Evolutionary conservation across 345 rosid genomes (phyloP).

Genomic region (Atalantia buxifolia): DNA sequence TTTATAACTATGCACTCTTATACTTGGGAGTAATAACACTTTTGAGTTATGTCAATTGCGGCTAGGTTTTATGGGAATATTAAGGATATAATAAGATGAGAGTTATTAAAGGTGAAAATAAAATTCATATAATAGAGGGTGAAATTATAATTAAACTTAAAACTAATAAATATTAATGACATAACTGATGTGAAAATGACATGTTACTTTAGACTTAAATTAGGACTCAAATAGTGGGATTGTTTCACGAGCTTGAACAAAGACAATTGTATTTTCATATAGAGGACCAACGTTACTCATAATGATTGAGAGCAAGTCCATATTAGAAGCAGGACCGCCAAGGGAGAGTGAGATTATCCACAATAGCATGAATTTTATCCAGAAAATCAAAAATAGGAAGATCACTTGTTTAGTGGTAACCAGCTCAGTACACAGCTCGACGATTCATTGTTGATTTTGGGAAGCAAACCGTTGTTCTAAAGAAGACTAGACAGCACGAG

Average conservation of each 20-base stretch:
- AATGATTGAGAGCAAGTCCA: background rate
- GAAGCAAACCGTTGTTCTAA: background rate
- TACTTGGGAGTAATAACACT: fast-evolving
- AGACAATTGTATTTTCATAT: too few relatives aligned
- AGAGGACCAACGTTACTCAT: background rate
- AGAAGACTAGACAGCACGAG: background rate
- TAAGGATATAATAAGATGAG: fast-evolving
- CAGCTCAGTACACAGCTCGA: background rate
- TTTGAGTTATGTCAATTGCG: too few relatives aligned
- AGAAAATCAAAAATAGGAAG: too few relatives aligned
- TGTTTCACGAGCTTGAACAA: too few relatives aligned
- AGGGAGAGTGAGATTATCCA: background rate
- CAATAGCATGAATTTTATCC: background rate
- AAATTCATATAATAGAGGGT: too few relatives aligned
- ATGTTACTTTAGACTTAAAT: too few relatives aligned
- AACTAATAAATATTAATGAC: too few relatives aligned
- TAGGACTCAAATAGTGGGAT: fast-evolving
- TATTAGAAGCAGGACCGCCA: background rate
- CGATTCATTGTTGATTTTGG: background rate
- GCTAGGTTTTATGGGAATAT: too few relatives aligned
- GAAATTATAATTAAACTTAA: too few relatives aligned
- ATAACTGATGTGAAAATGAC: fast-evolving
- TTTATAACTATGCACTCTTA: too few relatives aligned
- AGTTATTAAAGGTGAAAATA: too few relatives aligned
- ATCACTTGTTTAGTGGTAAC: background rate